These are phyloP conservation scores for Favolaschia claudopus DNA, from an alignment of 768 basidiomycete species.

Conservation along the genomic window DNA sequence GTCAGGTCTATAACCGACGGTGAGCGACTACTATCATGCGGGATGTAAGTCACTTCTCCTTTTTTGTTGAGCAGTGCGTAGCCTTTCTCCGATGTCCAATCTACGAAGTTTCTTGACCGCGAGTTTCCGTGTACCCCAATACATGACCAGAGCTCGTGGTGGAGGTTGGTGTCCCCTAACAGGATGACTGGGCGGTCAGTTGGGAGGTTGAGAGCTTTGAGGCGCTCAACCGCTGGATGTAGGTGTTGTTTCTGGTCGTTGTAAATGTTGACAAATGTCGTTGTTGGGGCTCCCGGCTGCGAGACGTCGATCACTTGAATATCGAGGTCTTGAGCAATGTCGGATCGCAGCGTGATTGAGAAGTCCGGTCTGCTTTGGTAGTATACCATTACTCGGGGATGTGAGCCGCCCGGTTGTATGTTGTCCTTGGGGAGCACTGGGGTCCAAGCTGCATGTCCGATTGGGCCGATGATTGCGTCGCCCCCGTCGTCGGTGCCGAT, in stretches of 20 bases:
- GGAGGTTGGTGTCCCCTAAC: conserved; percentile 35
- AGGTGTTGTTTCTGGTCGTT: conserved; percentile 28
- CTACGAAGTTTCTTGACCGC: conserved; percentile 19
- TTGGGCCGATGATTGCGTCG: conserved; percentile 22
- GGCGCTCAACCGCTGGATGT: conserved; percentile 5
- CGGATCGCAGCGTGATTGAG: conserved; percentile 29
- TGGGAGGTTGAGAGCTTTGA: conserved; percentile 2
- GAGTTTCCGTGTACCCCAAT: not conserved
- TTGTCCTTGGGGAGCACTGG: not conserved
- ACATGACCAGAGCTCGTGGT: conserved; percentile 29
- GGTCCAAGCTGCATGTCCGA: no score
- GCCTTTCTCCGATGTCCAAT: conserved; percentile 24
- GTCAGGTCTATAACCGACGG: conserved; percentile 31
- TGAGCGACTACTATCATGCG: not conserved
- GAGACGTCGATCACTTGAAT: conserved; percentile 32
- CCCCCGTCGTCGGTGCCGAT: conserved; percentile 20
- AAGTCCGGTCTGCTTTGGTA: conserved; percentile 23
- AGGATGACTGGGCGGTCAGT: conserved; percentile 26
- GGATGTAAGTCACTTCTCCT: conserved; percentile 27
- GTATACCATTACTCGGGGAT: conserved; percentile 26
- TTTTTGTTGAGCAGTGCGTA: conserved; percentile 26
- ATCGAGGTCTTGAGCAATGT: conserved; percentile 31
- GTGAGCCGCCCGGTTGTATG: not conserved
- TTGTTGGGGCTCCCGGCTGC: conserved; percentile 19
- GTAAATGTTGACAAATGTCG: conserved; percentile 34